Conservation (phyloP, 192 early-diverging fungal species). For the Ambispora gerdemannii region DNA sequence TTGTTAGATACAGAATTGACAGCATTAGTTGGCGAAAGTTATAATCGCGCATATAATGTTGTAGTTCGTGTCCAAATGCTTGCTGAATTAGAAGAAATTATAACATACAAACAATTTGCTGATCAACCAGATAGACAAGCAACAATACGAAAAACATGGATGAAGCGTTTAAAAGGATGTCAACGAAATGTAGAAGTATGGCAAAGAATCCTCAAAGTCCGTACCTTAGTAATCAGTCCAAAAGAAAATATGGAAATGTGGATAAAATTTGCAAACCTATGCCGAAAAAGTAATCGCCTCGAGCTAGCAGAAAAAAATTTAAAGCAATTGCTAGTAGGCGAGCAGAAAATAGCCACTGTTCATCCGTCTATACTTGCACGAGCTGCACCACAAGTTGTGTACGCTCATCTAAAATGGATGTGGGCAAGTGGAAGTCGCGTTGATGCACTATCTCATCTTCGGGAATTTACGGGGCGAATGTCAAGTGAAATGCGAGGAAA, state of each 20-base stretch:
- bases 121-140: constrained; percentile 74
- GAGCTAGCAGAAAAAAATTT: constrained; percentile 79
- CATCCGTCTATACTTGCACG: constrained; percentile 24
- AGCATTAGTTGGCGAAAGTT: constrained; percentile 88
- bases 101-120: constrained; percentile 78
- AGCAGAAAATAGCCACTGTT: constrained; percentile 44
- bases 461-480: constrained; percentile 73
- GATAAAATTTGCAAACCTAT: constrained; percentile 94
- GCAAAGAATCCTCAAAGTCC: constrained; percentile 86
- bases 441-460: constrained; percentile 71
- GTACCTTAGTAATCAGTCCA: constrained; percentile 84
- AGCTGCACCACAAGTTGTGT: constrained; percentile 67
- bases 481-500: constrained; percentile 65
- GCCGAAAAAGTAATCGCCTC: constrained; percentile 83
- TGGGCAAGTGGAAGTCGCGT: constrained; percentile 71
- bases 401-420: constrained; percentile 88
- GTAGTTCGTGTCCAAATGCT: constrained; percentile 97
- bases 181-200: constrained; percentile 94
- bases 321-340: constrained; percentile 59
- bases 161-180: constrained; percentile 72
- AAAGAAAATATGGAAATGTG: constrained; percentile 92
- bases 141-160: constrained; percentile 86
- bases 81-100: constrained; percentile 95
- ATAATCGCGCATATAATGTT: constrained; percentile 80
- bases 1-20: constrained; percentile 81